These are phyloP conservation scores for Alnus glutinosa DNA, from an alignment of 306 rosid species.

Conservation along the genomic window DNA sequence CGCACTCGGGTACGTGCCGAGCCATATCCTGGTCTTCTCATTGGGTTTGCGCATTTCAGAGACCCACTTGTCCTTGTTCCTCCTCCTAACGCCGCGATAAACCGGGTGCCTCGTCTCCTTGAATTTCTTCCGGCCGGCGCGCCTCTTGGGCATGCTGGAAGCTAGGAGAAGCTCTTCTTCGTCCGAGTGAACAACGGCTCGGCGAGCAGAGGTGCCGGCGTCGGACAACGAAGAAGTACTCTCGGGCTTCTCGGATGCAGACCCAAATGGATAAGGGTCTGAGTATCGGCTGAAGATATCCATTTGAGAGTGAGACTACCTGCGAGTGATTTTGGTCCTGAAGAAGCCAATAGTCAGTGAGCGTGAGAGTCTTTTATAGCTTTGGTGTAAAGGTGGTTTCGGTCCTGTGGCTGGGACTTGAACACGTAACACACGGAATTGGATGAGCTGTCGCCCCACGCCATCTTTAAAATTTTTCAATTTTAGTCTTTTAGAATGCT, in stretches of 20 bases:
- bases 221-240: conserved; percentile 14
- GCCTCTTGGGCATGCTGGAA: conserved; percentile 59
- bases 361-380: background rate
- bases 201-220: background rate
- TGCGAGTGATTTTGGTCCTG: background rate
- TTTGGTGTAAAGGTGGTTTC: no score
- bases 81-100: conserved; percentile 64
- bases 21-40: conserved; percentile 67
- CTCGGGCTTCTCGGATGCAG: conserved; percentile 9
- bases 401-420: no score
- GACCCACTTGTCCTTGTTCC: conserved; percentile 84
- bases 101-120: conserved; percentile 88
- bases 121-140: conserved; percentile 64
- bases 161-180: conserved; percentile 52
- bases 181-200: conserved; percentile 22
- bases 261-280: conserved; percentile 2
- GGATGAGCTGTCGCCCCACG: no score
- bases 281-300: conserved; percentile 17
- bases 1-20: conserved; percentile 72
- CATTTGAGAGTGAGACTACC: conserved; percentile 11
- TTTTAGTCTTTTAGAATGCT: no score
- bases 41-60: conserved; percentile 80
- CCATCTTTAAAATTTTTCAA: no score
- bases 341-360: background rate
- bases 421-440: no score